Conservation (phyloP, 768 basidiomycete genomes). For the Calocybe gangraenosa region DNA sequence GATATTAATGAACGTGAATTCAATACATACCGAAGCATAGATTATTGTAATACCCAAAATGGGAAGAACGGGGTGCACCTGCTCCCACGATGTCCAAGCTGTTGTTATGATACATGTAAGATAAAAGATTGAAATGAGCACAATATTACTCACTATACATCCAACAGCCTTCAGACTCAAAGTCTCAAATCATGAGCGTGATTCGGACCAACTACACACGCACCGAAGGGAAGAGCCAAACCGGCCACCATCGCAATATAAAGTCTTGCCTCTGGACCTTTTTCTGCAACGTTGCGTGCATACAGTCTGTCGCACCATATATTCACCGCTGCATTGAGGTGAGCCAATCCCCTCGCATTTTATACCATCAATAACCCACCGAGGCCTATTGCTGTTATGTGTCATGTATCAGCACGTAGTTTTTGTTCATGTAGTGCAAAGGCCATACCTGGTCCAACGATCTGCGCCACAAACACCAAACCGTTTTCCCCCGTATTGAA, state of each 20-base stretch:
- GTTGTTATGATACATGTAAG: neutral
- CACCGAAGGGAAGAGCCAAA: neutral
- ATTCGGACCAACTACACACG: neutral
- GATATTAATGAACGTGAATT: neutral
- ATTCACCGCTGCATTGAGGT: neutral
- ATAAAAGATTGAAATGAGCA: too few relatives aligned
- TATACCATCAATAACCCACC: too few relatives aligned
- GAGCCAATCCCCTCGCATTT: neutral
- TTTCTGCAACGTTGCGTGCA: neutral
- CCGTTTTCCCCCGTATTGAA: conserved; percentile 1
- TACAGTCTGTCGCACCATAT: conserved; percentile 1
- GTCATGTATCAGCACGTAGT: too few relatives aligned
- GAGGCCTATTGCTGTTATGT: too few relatives aligned
- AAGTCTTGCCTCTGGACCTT: neutral
- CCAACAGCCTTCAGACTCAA: neutral
- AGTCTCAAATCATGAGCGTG: neutral
- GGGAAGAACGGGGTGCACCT: conserved; percentile 1
- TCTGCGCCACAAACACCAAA: neutral
- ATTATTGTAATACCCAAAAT: conserved; percentile 3
- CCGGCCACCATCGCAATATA: conserved; percentile 3
- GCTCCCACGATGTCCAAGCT: conserved; percentile 2
- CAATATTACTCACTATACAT: conserved; percentile 1
- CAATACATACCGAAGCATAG: neutral
- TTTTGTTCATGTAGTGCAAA: too few relatives aligned
- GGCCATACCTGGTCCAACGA: conserved; percentile 1